Percentiles rank a stretch among this genome's conserved stretches.
Conservation (phyloP, 257 asterid genomes). For the Fraxinus pennsylvanica region DNA sequence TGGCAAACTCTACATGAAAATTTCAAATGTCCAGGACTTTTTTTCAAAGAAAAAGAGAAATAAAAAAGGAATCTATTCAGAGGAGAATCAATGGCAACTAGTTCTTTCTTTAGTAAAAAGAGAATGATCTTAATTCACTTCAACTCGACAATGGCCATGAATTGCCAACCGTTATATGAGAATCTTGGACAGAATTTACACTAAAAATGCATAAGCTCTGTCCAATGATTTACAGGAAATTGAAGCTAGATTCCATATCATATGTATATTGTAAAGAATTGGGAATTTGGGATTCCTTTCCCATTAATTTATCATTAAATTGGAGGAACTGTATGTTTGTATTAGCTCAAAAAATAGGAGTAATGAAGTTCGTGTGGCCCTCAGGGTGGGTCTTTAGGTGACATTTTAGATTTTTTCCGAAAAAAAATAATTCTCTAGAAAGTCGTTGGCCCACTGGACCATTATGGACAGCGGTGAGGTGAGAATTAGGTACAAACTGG, state of each 20-base stretch:
- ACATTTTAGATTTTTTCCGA: too few species aligned
- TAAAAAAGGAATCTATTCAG: neutral
- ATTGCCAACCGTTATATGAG: conserved; percentile 1
- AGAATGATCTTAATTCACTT: conserved; percentile 6
- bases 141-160: neutral
- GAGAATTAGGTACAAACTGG: too few species aligned
- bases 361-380: too few species aligned
- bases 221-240: neutral
- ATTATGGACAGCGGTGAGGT: too few species aligned
- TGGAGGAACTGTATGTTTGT: neutral
- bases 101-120: neutral
- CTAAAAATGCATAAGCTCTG: neutral
- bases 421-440: too few species aligned
- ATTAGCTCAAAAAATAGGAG: neutral
- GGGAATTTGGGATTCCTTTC: neutral
- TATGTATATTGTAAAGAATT: neutral
- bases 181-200: conserved; percentile 24
- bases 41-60: too few species aligned
- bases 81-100: neutral
- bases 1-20: neutral
- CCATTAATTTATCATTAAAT: neutral
- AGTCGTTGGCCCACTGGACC: neutral
- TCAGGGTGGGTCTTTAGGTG: too few species aligned
- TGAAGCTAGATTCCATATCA: neutral
- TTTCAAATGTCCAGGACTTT: neutral